Conservation (phyloP, 108 stramenopile genomes). For the Cyclotella atomus region DNA sequence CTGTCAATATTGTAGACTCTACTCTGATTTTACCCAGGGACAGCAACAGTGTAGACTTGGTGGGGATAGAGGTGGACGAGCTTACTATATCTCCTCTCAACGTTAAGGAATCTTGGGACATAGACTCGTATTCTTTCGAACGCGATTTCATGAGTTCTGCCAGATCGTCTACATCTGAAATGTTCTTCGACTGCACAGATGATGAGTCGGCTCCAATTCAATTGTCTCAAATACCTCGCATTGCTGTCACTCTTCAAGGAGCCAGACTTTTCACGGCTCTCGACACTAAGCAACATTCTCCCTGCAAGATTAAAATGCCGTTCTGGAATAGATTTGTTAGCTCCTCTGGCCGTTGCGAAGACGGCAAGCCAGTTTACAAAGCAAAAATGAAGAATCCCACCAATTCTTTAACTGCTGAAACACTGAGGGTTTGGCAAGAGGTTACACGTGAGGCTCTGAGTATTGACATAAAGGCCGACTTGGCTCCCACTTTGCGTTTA, state of each 20-base stretch:
- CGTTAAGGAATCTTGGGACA: slow-evolving; percentile 31
- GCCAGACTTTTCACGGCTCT: slow-evolving; percentile 53
- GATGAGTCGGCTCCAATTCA: not conserved
- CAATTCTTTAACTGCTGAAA: slow-evolving; percentile 23
- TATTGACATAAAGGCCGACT: slow-evolving; percentile 64
- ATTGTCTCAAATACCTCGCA: slow-evolving; percentile 25
- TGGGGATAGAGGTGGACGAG: slow-evolving; percentile 61
- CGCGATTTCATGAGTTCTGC: not conserved
- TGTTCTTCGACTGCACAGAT: slow-evolving; percentile 48
- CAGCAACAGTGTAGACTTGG: slow-evolving; percentile 63
- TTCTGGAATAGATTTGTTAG: slow-evolving; percentile 33
- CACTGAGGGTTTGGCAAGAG: slow-evolving; percentile 64
- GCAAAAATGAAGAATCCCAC: not conserved
- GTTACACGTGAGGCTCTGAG: slow-evolving; percentile 54
- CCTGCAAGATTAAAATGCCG: slow-evolving; percentile 31
- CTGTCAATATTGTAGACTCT: slow-evolving; percentile 48
- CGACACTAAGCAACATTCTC: slow-evolving; percentile 13
- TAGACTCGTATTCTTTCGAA: slow-evolving; percentile 36
- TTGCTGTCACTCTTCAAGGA: slow-evolving; percentile 26
- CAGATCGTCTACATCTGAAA: slow-evolving; percentile 17
- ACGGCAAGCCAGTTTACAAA: slow-evolving; percentile 50
- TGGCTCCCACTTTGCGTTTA: slow-evolving; percentile 64
- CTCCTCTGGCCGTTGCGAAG: slow-evolving; percentile 44
- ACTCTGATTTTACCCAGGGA: slow-evolving; percentile 68
- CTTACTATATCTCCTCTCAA: slow-evolving; percentile 40